phyloP scores from a whole-genome alignment of 805 yeast genomes.

The Starmera caribaea region DNA sequence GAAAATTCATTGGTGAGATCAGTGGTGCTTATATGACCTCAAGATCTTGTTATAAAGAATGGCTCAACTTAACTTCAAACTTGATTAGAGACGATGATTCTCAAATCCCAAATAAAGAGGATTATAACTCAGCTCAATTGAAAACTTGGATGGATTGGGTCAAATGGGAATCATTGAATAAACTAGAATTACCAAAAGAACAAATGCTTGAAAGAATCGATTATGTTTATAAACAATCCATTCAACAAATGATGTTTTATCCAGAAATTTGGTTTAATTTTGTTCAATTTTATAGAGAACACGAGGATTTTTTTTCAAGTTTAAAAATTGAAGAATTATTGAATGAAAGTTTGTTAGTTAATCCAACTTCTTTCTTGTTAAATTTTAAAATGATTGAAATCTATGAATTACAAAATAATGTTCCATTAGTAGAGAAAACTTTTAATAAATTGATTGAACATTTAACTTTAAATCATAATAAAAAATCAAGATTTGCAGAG shows the following conservation, averaged over 20 bases:
- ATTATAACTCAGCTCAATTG: slow-evolving; percentile 27
- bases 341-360: slow-evolving; percentile 45
- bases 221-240: slow-evolving; percentile 65
- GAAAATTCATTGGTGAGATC: slow-evolving; percentile 74
- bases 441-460: slow-evolving; percentile 42
- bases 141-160: slow-evolving; percentile 67
- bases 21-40: slow-evolving; percentile 85
- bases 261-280: slow-evolving; percentile 75
- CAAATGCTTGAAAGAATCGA: slow-evolving; percentile 46
- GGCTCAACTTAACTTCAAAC: slow-evolving; percentile 46
- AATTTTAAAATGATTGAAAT: slow-evolving; percentile 60
- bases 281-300: slow-evolving; percentile 24
- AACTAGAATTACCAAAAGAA: slow-evolving; percentile 46
- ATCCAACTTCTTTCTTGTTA: slow-evolving; percentile 62
- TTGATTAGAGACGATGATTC: slow-evolving; percentile 30
- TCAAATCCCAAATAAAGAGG: slow-evolving; percentile 19
- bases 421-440: slow-evolving; percentile 37
- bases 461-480: slow-evolving; percentile 29
- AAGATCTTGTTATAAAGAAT: slow-evolving; percentile 64
- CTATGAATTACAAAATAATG: slow-evolving; percentile 48
- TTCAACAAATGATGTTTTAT: slow-evolving; percentile 48
- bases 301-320: slow-evolving; percentile 6
- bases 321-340: slow-evolving; percentile 32
- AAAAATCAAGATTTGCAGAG: slow-evolving; percentile 9
- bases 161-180: slow-evolving; percentile 67